A percentile compares a stretch with the other conserved stretches of the same genome.
Evolutionary conservation across 2,329 filamentous ascomycete species (phyloP).

Genomic region (Botrytis paeoniae): DNA sequence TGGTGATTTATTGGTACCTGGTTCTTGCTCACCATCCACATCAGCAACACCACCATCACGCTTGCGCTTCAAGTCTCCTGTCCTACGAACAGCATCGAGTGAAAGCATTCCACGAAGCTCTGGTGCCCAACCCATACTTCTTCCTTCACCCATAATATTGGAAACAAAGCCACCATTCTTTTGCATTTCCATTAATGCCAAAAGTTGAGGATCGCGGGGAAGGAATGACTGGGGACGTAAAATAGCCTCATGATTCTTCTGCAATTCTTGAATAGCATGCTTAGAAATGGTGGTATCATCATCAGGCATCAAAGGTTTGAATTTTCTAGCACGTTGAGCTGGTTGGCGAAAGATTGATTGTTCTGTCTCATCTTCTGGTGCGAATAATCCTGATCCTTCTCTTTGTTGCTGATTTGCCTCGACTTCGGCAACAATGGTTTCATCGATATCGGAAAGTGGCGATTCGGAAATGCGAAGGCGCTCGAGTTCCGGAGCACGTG

Average conservation of each 20-base stretch:
- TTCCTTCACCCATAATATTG: conserved; percentile 77
- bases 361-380: conserved; percentile 54
- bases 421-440: conserved; percentile 57
- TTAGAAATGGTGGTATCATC: conserved; percentile 70
- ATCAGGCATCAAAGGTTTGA: conserved; percentile 81
- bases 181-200: conserved; percentile 89
- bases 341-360: conserved; percentile 62
- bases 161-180: conserved; percentile 87
- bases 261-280: conserved; percentile 78
- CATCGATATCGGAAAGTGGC: conserved; percentile 67
- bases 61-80: conserved; percentile 87
- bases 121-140: conserved; percentile 79
- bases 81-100: conserved; percentile 71
- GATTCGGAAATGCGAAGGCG: conserved; percentile 66
- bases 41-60: conserved; percentile 84
- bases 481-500: conserved; percentile 47
- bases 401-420: conserved; percentile 50
- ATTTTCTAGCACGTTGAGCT: conserved; percentile 70
- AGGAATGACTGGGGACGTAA: conserved; percentile 79
- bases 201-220: conserved; percentile 79
- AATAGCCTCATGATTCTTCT: conserved; percentile 82
- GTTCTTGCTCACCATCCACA: conserved; percentile 65
- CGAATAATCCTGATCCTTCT: conserved; percentile 55
- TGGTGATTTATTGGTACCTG: conserved; percentile 58
- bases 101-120: conserved; percentile 93